These are phyloP conservation scores for Penicillium sp. DNA, from an alignment of 2,329 filamentous ascomycete species.

Conservation along the genomic window DNA sequence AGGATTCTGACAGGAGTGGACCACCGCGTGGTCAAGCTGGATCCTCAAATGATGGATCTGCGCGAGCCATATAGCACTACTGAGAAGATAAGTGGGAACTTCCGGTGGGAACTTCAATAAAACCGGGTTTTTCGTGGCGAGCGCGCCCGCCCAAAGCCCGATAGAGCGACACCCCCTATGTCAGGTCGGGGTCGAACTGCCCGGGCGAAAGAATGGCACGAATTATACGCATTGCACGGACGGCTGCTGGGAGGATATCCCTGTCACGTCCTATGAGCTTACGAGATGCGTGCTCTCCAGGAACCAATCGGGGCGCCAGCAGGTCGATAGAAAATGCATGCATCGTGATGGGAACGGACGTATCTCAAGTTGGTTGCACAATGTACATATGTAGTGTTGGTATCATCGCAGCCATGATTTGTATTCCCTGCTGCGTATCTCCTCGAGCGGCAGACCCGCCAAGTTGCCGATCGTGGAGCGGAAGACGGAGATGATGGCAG, in stretches of 20 bases:
- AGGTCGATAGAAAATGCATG: slow-evolving; percentile 4
- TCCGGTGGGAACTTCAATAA: background rate
- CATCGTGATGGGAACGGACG: slow-evolving; percentile 16
- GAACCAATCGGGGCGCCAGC: slow-evolving; percentile 1
- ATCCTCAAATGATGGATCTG: background rate
- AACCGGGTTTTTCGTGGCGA: background rate
- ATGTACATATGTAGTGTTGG: background rate
- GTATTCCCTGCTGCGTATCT: background rate
- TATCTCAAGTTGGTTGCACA: slow-evolving; percentile 1
- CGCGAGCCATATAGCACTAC: background rate
- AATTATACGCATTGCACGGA: background rate
- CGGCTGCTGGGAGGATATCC: background rate
- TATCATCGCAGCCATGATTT: background rate
- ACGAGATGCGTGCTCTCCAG: background rate
- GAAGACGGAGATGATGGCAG: background rate
- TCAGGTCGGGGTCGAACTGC: background rate
- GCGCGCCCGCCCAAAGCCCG: background rate
- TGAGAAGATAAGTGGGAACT: background rate
- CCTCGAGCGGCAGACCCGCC: background rate
- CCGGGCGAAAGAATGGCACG: background rate
- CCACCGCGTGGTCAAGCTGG: background rate
- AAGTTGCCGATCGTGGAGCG: background rate
- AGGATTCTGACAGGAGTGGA: background rate
- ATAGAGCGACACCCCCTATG: background rate
- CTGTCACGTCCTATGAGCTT: slow-evolving; percentile 1